Percentiles rank a stretch among this genome's conserved stretches.
Conservation (phyloP, 371 early-diverging fungal species). For the Cokeromyces recurvatus region DNA sequence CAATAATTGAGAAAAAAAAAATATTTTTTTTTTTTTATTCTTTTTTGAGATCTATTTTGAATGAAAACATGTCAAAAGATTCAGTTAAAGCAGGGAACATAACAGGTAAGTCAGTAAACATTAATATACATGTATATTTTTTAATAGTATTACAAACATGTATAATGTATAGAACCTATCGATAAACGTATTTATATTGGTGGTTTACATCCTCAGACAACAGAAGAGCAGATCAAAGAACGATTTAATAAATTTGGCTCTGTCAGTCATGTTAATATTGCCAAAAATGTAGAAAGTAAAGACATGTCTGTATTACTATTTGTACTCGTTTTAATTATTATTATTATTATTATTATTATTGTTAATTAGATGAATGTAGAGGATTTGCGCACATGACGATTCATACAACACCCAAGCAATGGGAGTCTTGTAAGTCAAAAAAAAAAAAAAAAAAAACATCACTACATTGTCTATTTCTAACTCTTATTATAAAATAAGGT, state of each 20-base stretch:
- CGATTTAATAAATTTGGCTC: slow-evolving; percentile 74
- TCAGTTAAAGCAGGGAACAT: too few relatives aligned
- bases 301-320: neutral
- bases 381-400: slow-evolving; percentile 75
- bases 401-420: slow-evolving; percentile 58
- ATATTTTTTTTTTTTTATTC: neutral
- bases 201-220: slow-evolving; percentile 61
- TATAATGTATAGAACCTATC: slow-evolving; percentile 20
- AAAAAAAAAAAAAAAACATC: too few relatives aligned
- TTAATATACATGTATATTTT: neutral
- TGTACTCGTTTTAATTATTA: too few relatives aligned
- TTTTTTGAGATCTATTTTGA: neutral
- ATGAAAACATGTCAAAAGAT: too few relatives aligned
- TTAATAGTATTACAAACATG: too few relatives aligned
- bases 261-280: slow-evolving; percentile 46
- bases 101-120: too few relatives aligned
- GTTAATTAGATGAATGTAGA: slow-evolving; percentile 56
- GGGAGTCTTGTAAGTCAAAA: slow-evolving; percentile 63
- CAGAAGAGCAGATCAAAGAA: slow-evolving; percentile 50
- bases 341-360: too few relatives aligned
- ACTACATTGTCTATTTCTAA: neutral
- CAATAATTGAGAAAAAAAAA: too few relatives aligned
- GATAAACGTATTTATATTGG: slow-evolving; percentile 73
- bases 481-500: slow-evolving; percentile 28
- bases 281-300: slow-evolving; percentile 36